Conservation (phyloP, 352 stramenopile species). For the Hyaloperonospora brassicae region DNA sequence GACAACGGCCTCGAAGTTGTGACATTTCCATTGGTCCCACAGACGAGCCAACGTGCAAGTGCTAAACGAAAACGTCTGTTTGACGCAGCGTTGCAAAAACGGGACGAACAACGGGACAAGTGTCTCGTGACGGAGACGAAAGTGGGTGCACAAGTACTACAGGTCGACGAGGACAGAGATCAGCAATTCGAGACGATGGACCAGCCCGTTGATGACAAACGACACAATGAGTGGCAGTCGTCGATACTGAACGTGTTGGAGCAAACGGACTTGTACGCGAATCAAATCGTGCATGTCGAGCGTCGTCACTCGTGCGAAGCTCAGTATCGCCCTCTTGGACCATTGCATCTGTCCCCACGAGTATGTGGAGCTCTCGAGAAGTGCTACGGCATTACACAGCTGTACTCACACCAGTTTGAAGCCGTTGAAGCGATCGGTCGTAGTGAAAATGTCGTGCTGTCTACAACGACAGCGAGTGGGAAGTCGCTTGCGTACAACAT, state of each 20-base stretch:
- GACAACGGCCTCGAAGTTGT: constrained; percentile 45
- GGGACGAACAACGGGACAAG: no score
- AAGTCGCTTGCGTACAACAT: constrained; percentile 97
- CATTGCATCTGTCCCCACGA: constrained; percentile 30
- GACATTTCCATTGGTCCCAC: constrained; percentile 48
- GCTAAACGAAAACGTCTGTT: constrained; percentile 54
- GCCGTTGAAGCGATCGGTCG: constrained; percentile 83
- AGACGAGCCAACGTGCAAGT: constrained; percentile 51
- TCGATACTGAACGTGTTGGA: constrained; percentile 44
- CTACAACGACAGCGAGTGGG: constrained; percentile 93
- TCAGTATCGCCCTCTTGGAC: constrained; percentile 28
- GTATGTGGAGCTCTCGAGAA: constrained; percentile 37
- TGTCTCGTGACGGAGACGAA: neutral
- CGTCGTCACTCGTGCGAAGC: constrained; percentile 35
- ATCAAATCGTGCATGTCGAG: constrained; percentile 82
- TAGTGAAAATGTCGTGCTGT: constrained; percentile 90
- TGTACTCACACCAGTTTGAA: constrained; percentile 90
- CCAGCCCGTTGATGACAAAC: neutral
- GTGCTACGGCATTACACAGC: constrained; percentile 39
- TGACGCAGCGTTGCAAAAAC: constrained; percentile 27
- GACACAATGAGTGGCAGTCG: constrained; percentile 20
- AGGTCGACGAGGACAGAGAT: constrained; percentile 1
- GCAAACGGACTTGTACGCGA: constrained; percentile 45
- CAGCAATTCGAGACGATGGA: constrained; percentile 4
- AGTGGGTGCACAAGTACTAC: neutral